Conservation (phyloP, 139 green algal genomes). For the Desmodesmus armatus region DNA sequence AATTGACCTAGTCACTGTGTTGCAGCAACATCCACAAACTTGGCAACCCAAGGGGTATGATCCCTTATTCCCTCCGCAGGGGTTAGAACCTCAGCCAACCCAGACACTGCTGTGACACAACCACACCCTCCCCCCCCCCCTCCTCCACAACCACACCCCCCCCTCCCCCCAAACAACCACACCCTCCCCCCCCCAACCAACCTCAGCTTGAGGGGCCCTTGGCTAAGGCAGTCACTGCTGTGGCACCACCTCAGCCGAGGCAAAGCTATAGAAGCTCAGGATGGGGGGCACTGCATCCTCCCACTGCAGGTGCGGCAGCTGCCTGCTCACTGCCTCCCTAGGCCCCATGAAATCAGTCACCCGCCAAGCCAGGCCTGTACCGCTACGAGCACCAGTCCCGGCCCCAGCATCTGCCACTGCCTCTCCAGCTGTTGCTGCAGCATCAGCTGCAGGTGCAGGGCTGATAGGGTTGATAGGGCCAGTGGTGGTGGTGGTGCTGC, state of each 20-base stretch:
- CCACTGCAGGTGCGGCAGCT: conserved; percentile 63
- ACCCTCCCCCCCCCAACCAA: background rate
- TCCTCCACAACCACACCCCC: too few species aligned
- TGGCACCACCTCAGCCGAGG: conserved; percentile 27
- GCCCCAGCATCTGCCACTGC: background rate
- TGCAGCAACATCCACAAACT: too few species aligned
- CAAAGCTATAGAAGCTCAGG: conserved; percentile 64
- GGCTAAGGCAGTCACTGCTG: background rate
- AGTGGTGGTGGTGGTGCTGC: background rate
- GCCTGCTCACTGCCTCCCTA: conserved; percentile 51
- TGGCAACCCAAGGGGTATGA: too few species aligned
- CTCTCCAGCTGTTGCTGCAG: background rate
- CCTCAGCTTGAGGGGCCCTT: background rate
- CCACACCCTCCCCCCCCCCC: background rate
- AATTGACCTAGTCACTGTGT: too few species aligned
- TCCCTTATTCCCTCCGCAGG: too few species aligned
- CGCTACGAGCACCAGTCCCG: background rate
- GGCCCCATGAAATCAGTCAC: conserved; percentile 41
- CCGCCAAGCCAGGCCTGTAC: background rate
- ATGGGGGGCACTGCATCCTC: conserved; percentile 53
- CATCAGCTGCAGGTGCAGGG: background rate
- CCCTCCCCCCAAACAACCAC: background rate
- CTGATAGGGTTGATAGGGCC: too few species aligned
- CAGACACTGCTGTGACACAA: background rate
- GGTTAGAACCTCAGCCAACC: background rate